These are phyloP conservation scores for Exserohilum rostratum DNA, from an alignment of 2,329 filamentous ascomycete species.

Conservation along the genomic window DNA sequence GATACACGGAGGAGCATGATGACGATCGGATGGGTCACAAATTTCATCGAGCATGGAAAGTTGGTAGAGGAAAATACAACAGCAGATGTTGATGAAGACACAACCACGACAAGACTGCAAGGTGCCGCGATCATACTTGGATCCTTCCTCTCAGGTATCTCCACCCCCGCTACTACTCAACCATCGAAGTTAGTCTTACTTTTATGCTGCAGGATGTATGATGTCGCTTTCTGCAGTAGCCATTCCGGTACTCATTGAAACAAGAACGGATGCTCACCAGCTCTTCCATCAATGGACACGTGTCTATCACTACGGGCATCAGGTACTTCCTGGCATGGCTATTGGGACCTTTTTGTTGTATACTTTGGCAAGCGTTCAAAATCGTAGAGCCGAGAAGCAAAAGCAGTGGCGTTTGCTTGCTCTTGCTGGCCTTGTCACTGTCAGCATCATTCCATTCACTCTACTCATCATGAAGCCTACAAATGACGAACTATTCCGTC, in stretches of 20 bases:
- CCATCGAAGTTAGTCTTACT: not conserved
- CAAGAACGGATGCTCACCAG: not conserved
- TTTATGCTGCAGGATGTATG: not conserved
- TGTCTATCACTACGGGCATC: not conserved
- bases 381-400: not conserved
- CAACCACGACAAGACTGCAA: not conserved
- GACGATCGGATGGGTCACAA: not conserved
- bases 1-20: slow-evolving; percentile 44
- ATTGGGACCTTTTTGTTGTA: not conserved
- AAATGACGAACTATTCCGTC: not conserved
- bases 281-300: not conserved
- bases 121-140: not conserved
- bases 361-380: not conserved
- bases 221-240: not conserved
- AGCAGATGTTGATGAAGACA: not conserved
- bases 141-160: not conserved
- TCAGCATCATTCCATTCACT: not conserved
- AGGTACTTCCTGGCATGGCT: not conserved
- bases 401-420: not conserved
- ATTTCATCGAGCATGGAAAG: not conserved
- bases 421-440: not conserved
- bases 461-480: not conserved
- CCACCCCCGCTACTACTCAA: not conserved
- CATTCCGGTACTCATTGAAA: not conserved
- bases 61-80: not conserved